Percentiles rank a stretch among this genome's conserved stretches.
These are phyloP conservation scores for Mycena latifolia DNA, from an alignment of 768 basidiomycete genomes.

Conservation along the genomic window DNA sequence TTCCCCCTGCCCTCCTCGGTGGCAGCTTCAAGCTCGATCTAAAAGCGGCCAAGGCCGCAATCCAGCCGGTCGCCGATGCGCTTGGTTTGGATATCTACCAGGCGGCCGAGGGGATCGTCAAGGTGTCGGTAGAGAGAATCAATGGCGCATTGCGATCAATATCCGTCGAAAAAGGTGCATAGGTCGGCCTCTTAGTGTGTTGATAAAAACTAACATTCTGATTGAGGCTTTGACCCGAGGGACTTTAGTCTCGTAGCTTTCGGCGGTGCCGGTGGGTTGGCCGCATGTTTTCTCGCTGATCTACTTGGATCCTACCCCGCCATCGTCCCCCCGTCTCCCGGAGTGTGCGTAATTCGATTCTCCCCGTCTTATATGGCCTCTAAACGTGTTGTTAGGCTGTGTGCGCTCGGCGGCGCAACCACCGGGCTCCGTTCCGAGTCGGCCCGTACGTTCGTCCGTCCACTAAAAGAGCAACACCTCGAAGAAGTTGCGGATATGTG, in stretches of 20 bases:
- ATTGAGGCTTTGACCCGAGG: constrained; percentile 30
- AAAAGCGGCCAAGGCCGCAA: constrained; percentile 26
- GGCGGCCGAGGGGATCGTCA: constrained; percentile 36
- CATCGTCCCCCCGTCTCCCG: constrained; percentile 33
- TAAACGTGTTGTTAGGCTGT: constrained; percentile 6
- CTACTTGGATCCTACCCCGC: constrained; percentile 28
- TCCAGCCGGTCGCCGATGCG: constrained; percentile 33
- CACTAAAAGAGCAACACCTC: constrained; percentile 9
- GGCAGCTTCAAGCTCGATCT: constrained; percentile 36
- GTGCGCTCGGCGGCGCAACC: constrained; percentile 34
- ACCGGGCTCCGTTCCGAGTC: constrained; percentile 33
- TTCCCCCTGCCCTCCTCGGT: constrained; percentile 32
- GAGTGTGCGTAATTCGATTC: neutral
- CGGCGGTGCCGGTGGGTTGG: constrained; percentile 31
- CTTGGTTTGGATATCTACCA: constrained; percentile 31
- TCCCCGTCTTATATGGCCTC: neutral
- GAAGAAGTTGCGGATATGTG: neutral
- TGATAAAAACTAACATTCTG: neutral
- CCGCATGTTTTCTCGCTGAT: constrained; percentile 18
- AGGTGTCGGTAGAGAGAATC: constrained; percentile 35
- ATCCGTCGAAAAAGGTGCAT: constrained; percentile 34
- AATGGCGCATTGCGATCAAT: constrained; percentile 33
- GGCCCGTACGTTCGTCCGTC: constrained; percentile 26
- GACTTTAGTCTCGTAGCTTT: constrained; percentile 37
- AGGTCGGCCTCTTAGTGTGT: neutral